These are phyloP conservation scores for Papiliotrema laurentii DNA, from an alignment of 1,284 basidiomycete genomes.

Conservation along the genomic window DNA sequence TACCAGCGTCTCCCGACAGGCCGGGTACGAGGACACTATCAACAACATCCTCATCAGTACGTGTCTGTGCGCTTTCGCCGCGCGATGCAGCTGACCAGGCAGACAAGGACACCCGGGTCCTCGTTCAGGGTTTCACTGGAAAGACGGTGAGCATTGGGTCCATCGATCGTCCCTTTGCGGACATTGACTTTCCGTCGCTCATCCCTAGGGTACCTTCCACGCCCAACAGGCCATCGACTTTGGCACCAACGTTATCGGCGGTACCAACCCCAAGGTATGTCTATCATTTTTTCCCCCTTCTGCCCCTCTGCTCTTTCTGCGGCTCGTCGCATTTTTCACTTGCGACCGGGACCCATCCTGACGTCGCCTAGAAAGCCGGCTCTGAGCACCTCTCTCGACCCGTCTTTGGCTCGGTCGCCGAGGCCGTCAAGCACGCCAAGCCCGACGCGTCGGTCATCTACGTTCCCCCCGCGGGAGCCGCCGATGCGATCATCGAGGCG, in stretches of 20 bases:
- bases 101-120: conserved; percentile 88
- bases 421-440: conserved; percentile 76
- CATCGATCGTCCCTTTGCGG: neutral
- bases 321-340: too few species aligned
- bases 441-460: conserved; percentile 94
- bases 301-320: neutral
- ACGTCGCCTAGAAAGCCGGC: conserved; percentile 89
- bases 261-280: conserved; percentile 77
- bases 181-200: neutral
- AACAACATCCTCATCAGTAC: conserved; percentile 76
- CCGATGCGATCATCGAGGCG: conserved; percentile 93
- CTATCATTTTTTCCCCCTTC: neutral
- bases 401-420: conserved; percentile 86
- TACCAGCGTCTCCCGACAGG: conserved; percentile 60
- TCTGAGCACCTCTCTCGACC: conserved; percentile 92
- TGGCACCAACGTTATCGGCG: conserved; percentile 90
- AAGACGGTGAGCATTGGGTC: conserved; percentile 76
- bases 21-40: conserved; percentile 82
- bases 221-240: conserved; percentile 88
- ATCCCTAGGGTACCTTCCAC: conserved; percentile 88
- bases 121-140: conserved; percentile 92
- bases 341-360: too few species aligned
- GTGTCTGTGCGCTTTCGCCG: conserved; percentile 8
- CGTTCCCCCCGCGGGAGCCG: conserved; percentile 87
- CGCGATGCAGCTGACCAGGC: conserved; percentile 3